A percentile compares a stretch with the other conserved stretches of the same genome.
Evolutionary conservation across 2,329 filamentous ascomycete species (phyloP).

Genomic region (Clonostachys chloroleuca): DNA sequence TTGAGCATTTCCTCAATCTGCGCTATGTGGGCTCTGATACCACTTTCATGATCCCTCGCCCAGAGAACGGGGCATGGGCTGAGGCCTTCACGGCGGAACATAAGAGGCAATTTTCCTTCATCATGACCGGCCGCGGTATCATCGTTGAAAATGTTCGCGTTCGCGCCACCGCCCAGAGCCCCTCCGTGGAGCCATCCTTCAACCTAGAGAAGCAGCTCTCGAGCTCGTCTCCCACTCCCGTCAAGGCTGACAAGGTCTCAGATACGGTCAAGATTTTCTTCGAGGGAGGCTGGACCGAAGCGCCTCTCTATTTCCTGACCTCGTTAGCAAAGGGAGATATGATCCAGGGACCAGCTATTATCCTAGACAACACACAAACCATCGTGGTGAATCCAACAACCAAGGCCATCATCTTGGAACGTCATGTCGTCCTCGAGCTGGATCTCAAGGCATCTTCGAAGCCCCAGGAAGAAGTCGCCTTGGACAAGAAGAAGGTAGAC

Average conservation of each 20-base stretch:
- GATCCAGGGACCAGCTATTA: constrained; percentile 21
- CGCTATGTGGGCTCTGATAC: constrained; percentile 37
- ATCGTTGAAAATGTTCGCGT: constrained; percentile 37
- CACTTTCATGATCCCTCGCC: constrained; percentile 22
- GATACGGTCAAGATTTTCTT: constrained; percentile 68
- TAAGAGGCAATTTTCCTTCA: constrained; percentile 34
- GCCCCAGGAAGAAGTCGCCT: constrained; percentile 36
- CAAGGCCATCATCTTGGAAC: constrained; percentile 17
- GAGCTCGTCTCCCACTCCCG: not conserved
- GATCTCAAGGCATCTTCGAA: constrained; percentile 47
- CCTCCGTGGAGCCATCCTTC: constrained; percentile 10
- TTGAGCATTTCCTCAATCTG: constrained; percentile 33
- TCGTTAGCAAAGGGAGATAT: not conserved
- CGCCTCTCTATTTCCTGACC: constrained; percentile 1
- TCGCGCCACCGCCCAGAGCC: constrained; percentile 24
- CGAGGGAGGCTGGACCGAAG: constrained; percentile 45
- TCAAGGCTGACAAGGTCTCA: constrained; percentile 7
- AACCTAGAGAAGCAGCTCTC: constrained; percentile 3
- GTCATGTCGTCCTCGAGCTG: constrained; percentile 22
- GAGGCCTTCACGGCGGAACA: constrained; percentile 27
- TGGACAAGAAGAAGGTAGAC: constrained; percentile 19
- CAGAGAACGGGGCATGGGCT: constrained; percentile 5
- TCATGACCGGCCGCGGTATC: constrained; percentile 24
- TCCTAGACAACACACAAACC: constrained; percentile 21
- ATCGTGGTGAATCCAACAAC: constrained; percentile 17